Evolutionary conservation across 352 stramenopile species (phyloP).

Genomic region (Phytophthora foliorum): DNA sequence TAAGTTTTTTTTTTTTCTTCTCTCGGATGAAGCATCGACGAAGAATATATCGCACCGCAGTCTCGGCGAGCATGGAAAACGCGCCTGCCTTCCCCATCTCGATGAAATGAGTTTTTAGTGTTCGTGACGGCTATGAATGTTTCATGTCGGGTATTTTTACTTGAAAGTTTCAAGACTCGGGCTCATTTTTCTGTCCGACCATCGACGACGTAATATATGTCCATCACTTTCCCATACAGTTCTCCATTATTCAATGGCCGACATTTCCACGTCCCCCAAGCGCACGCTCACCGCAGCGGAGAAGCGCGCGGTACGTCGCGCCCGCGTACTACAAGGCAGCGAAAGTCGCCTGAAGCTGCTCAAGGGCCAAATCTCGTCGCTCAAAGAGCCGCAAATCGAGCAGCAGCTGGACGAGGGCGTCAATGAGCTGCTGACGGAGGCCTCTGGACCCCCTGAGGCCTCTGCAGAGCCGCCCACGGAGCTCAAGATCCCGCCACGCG

Average conservation of each 20-base stretch:
- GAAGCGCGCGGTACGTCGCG: conserved; percentile 73
- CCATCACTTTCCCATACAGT: background rate
- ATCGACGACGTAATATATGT: background rate
- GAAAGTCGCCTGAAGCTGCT: conserved; percentile 76
- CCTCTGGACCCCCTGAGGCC: background rate
- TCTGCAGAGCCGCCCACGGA: conserved; percentile 8
- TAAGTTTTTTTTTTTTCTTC: background rate
- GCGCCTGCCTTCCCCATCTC: conserved; percentile 11
- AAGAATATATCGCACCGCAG: conserved; percentile 27
- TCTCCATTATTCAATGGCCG: background rate
- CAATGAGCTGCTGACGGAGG: conserved; percentile 49
- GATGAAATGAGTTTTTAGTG: background rate
- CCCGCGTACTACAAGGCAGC: conserved; percentile 66
- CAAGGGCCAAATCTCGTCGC: conserved; percentile 67
- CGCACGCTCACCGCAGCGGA: conserved; percentile 50
- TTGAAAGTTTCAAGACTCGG: no score
- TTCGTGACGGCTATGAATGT: background rate
- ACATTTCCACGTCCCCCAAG: background rate
- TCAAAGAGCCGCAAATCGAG: conserved; percentile 57
- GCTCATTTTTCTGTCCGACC: background rate
- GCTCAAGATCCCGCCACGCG: conserved; percentile 54
- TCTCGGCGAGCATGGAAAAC: conserved; percentile 55
- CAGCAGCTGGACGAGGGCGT: conserved; percentile 53
- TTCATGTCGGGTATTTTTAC: background rate
- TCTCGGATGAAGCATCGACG: background rate